Percentiles rank a stretch among this genome's conserved stretches.
These are phyloP conservation scores for Uronychia setigera DNA, from an alignment of 73 alveolate species.

Conservation along the genomic window DNA sequence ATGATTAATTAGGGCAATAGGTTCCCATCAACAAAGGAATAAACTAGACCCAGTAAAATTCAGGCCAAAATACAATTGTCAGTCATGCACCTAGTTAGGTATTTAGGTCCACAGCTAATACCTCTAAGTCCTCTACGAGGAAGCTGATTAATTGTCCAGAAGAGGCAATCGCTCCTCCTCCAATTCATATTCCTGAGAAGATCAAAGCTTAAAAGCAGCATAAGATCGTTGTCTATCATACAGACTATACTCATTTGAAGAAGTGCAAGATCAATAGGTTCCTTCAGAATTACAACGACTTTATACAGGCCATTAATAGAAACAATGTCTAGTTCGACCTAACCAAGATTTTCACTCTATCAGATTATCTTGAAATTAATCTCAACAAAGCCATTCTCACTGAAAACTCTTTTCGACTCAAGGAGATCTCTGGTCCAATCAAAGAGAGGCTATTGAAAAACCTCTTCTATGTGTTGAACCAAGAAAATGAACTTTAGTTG, in stretches of 20 bases:
- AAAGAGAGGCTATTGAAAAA: constrained; percentile 19
- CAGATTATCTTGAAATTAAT: neutral
- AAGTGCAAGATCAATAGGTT: constrained; percentile 11
- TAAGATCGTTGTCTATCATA: constrained; percentile 2
- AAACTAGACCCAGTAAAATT: too few species aligned
- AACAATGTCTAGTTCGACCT: neutral
- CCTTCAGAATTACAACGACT: constrained; percentile 16
- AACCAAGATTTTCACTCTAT: constrained; percentile 2
- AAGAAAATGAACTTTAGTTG: constrained; percentile 14
- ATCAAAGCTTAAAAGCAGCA: too few species aligned
- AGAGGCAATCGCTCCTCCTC: neutral
- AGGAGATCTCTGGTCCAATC: constrained; percentile 18
- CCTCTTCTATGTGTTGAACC: neutral
- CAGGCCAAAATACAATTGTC: too few species aligned
- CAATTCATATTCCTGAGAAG: neutral
- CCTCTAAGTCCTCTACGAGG: neutral
- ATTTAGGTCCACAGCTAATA: neutral
- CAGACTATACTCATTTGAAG: constrained; percentile 3
- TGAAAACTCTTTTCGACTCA: constrained; percentile 20
- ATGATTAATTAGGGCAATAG: too few species aligned
- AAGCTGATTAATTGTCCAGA: neutral
- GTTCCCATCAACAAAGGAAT: too few species aligned
- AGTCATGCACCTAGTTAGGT: neutral
- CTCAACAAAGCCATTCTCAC: neutral
- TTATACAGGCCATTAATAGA: neutral